These are phyloP conservation scores for Papiliotrema laurentii DNA, from an alignment of 1,284 basidiomycete species.

Conservation along the genomic window DNA sequence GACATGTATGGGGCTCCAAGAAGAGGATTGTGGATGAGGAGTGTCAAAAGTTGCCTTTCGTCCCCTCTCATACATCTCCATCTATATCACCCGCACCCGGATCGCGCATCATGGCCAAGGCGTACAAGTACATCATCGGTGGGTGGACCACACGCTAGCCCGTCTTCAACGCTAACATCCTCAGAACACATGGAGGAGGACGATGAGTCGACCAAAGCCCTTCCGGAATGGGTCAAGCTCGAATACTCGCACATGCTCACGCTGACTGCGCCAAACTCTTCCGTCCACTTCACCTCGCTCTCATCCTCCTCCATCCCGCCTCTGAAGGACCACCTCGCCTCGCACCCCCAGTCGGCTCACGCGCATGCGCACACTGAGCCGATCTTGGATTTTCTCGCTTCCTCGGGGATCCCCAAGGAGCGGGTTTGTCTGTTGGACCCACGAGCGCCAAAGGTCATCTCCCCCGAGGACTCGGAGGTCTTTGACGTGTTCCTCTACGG, in stretches of 20 bases:
- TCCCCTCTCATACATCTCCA: no score
- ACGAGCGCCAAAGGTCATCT: constrained; percentile 63
- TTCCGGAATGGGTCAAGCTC: constrained; percentile 81
- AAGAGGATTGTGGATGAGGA: no score
- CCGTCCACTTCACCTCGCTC: constrained; percentile 78
- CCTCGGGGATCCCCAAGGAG: constrained; percentile 51
- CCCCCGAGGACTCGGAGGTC: constrained; percentile 66
- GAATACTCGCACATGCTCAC: constrained; percentile 75
- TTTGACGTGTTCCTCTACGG: constrained; percentile 87
- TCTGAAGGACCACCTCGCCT: constrained; percentile 52
- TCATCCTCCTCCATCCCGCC: constrained; percentile 63
- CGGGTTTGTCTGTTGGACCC: constrained; percentile 85
- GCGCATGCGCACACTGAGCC: constrained; percentile 60
- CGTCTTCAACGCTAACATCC: background rate
- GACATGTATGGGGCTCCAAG: no score
- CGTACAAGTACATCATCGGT: constrained; percentile 46
- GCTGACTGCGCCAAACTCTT: constrained; percentile 62
- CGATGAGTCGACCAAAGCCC: constrained; percentile 60
- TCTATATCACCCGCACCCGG: no score
- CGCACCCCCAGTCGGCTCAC: constrained; percentile 38
- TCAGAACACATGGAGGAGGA: constrained; percentile 95
- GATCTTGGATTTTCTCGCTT: constrained; percentile 61
- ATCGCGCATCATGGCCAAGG: constrained; percentile 18
- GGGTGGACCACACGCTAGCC: background rate
- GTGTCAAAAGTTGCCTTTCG: no score